A percentile compares a stretch with the other conserved stretches of the same genome.
Evolutionary conservation across 1,139 yeast genomes (phyloP).

Genomic region (Suhomyces yuchorum): DNA sequence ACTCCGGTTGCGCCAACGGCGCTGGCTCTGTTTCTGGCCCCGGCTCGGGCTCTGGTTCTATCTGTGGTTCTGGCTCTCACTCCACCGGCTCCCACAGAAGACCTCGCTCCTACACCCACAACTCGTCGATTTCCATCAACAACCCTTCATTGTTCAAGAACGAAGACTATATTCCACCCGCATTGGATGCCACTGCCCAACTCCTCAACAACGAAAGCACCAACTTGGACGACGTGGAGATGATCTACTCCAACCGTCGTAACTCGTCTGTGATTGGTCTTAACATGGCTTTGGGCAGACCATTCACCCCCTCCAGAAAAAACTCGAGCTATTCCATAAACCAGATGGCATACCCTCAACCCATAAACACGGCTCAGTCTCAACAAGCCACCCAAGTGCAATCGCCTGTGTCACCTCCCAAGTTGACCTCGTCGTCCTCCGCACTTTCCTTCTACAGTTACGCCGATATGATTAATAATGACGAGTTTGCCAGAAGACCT

Average conservation of each 20-base stretch:
- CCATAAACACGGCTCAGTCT: slow-evolving; percentile 19
- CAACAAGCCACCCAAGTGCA: slow-evolving; percentile 17
- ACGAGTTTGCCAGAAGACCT: slow-evolving; percentile 63
- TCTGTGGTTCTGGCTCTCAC: slow-evolving; percentile 6
- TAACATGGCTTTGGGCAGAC: slow-evolving; percentile 61
- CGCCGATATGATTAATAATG: slow-evolving; percentile 74
- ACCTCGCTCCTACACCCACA: slow-evolving; percentile 31
- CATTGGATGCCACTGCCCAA: slow-evolving; percentile 75
- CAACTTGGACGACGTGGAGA: slow-evolving; percentile 67
- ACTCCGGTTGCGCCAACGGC: too few species aligned
- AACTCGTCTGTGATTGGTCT: slow-evolving; percentile 61
- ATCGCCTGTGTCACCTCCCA: slow-evolving; percentile 42
- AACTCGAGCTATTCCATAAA: slow-evolving; percentile 40
- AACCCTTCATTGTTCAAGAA: slow-evolving; percentile 29
- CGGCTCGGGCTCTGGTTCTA: slow-evolving; percentile 4
- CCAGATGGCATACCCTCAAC: slow-evolving; percentile 19
- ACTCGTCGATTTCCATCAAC: slow-evolving; percentile 24
- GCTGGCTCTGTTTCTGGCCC: slow-evolving; percentile 4
- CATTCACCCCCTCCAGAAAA: slow-evolving; percentile 43
- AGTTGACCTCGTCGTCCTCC: slow-evolving; percentile 45
- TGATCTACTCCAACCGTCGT: slow-evolving; percentile 64
- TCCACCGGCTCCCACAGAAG: slow-evolving; percentile 20
- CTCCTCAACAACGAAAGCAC: slow-evolving; percentile 58
- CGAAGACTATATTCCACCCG: slow-evolving; percentile 79
- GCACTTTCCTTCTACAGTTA: slow-evolving; percentile 71